Evolutionary conservation across 1,139 yeast genomes (phyloP), one percentile per base, ranked within the genome.

Genomic region (Yamadazyma jaroonii): DNA sequence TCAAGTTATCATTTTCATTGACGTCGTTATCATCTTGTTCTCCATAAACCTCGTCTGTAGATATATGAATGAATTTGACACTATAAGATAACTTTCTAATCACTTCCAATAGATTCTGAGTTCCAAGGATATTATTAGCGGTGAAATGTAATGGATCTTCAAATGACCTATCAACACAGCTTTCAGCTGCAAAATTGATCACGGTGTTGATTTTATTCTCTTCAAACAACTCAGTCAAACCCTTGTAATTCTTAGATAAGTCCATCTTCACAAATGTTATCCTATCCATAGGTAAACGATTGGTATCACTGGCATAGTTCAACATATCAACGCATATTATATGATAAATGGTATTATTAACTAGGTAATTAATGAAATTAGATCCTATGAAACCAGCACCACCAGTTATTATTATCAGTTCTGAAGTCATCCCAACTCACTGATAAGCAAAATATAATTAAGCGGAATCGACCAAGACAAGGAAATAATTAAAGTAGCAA

Each of bases 41-140:
- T 1, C 84, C 84, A 44, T 79, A 79, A 0, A 79, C 84, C 45
- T 79, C 84, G 48, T 79, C 84, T 0, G 84, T 78, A 3, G 84
- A 78, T 44, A 79, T 61, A 49, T 78, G 82, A 3, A 79, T 42
- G 35, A 77, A 62, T 11, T 42, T 35, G n/a, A 39, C 39, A n/a
- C 13, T 23, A 3, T 41, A 41, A 7, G 49, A 33, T 10, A 46
- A 27, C 13, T 35, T 29, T 27, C 74, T 56, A 35, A 61, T 54
- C 30, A 65, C 61, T 50, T 79, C 83, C 11, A 79, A 57, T 22
- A 79, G 45, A 26, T 68, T 72, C 44, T 74, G 80, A 0, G 81
- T 72, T 9, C 78, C 69, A 4, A 74, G 31, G 2, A 75, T 66
- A 44, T 79, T 79, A 37, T 77, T 74, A 13, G 46, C 44, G 11